Conservation (phyloP, 2,329 filamentous ascomycete species). For the Paecilomyces formosus region DNA sequence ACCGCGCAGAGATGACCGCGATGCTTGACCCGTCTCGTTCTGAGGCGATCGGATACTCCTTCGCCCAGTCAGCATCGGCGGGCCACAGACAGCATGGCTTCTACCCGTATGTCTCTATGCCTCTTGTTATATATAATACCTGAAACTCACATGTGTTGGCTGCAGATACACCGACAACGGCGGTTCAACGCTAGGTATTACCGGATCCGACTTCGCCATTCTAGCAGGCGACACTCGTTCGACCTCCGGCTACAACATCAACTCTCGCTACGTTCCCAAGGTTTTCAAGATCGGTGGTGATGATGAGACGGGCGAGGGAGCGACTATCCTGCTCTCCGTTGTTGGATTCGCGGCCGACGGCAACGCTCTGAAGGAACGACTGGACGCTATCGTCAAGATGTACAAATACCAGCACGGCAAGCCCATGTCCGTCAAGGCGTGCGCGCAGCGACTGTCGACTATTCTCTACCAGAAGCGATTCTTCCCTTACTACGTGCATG, state of each 20-base stretch:
- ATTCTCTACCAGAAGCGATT: conserved; percentile 97
- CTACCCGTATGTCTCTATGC: conserved; percentile 64
- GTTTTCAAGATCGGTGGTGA: conserved; percentile 96
- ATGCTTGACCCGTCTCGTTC: conserved; percentile 44
- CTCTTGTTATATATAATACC: background rate
- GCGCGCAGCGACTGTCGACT: conserved; percentile 87
- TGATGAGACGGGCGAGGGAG: conserved; percentile 74
- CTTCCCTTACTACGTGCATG: conserved; percentile 97
- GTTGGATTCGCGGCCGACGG: conserved; percentile 96
- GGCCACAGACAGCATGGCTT: conserved; percentile 64
- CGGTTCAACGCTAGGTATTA: conserved; percentile 90
- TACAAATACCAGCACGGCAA: conserved; percentile 98
- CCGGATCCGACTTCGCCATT: conserved; percentile 89
- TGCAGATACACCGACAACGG: conserved; percentile 87
- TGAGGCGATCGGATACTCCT: conserved; percentile 53
- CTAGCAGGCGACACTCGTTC: conserved; percentile 95
- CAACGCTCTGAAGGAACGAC: conserved; percentile 82
- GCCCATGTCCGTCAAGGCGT: conserved; percentile 88
- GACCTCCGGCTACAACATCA: conserved; percentile 97
- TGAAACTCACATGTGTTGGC: background rate
- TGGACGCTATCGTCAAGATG: conserved; percentile 96
- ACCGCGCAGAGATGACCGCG: conserved; percentile 42
- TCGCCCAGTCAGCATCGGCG: conserved; percentile 45
- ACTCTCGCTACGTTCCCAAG: conserved; percentile 90
- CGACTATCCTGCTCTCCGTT: conserved; percentile 82